Conservation (phyloP, 169 alveolate species). For the Cryptosporidium ryanae region DNA sequence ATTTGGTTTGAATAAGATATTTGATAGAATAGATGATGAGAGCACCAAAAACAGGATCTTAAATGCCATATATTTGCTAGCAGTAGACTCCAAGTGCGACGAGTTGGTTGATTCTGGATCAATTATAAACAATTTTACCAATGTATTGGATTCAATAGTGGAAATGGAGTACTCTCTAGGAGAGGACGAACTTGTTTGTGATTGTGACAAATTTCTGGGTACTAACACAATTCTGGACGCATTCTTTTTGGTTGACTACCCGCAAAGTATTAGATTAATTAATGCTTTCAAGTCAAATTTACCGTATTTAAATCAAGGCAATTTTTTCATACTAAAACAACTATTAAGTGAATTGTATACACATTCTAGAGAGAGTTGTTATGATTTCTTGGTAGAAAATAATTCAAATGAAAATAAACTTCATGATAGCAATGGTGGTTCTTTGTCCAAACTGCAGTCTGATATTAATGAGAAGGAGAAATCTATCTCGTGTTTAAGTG, state of each 20-base stretch:
- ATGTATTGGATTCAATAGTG: not conserved
- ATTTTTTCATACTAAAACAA: slow-evolving; percentile 29
- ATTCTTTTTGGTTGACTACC: slow-evolving; percentile 16
- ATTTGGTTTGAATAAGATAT: slow-evolving; percentile 29
- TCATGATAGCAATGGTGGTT: too few relatives aligned
- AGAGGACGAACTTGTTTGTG: not conserved
- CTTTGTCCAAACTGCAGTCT: too few relatives aligned
- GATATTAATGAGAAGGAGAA: too few relatives aligned
- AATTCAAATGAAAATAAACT: not conserved
- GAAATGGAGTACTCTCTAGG: not conserved
- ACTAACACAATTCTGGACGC: slow-evolving; percentile 25
- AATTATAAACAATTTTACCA: not conserved
- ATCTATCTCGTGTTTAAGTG: too few relatives aligned
- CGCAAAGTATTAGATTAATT: slow-evolving; percentile 22
- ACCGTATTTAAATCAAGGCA: not conserved
- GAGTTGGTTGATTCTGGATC: not conserved
- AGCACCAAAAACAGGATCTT: slow-evolving; percentile 11
- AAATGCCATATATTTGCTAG: slow-evolving; percentile 11
- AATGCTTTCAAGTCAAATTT: slow-evolving; percentile 3
- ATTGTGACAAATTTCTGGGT: not conserved
- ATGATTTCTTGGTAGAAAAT: slow-evolving; percentile 11
- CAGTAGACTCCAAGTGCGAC: slow-evolving; percentile 1
- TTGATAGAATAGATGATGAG: slow-evolving; percentile 14
- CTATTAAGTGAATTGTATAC: slow-evolving; percentile 22
- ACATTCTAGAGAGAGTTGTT: slow-evolving; percentile 28